phyloP scores from a whole-genome alignment of 345 rosid genomes.

The Viola odorata region DNA sequence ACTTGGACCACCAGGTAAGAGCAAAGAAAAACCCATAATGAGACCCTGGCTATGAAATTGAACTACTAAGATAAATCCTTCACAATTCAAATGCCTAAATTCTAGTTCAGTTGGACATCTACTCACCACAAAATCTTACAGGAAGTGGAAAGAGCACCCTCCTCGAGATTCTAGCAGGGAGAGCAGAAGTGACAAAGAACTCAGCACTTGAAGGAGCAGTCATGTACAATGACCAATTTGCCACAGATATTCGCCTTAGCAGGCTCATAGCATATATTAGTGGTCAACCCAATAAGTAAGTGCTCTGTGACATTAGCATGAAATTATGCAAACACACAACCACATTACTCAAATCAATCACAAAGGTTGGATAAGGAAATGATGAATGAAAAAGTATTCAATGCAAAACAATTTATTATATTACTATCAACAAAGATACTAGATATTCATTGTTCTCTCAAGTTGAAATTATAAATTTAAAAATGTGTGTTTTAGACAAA shows the following conservation, averaged over 20 bases:
- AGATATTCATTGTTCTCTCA: no score
- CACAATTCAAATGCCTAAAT: not conserved
- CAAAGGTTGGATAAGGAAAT: not conserved
- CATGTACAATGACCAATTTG: conserved; percentile 23
- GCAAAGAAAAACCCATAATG: no score
- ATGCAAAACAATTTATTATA: not conserved
- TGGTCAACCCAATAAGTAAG: conserved; percentile 26
- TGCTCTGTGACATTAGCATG: conserved; percentile 2
- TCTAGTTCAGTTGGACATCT: not conserved
- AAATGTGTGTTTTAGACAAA: no score
- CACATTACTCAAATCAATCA: not conserved
- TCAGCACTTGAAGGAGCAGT: conserved; percentile 21
- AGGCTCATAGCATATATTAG: conserved; percentile 24
- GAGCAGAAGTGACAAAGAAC: conserved; percentile 10
- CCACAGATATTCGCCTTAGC: conserved; percentile 23
- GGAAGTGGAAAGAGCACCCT: conserved; percentile 35
- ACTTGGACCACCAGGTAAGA: conserved; percentile 32
- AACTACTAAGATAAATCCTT: not conserved
- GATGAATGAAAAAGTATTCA: not conserved
- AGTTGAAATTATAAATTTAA: no score
- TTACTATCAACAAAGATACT: no score
- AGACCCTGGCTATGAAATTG: no score
- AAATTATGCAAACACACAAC: not conserved
- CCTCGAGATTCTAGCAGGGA: conserved; percentile 25
- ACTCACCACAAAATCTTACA: conserved; percentile 13